Percentiles rank a stretch among this genome's conserved stretches.
These are phyloP conservation scores for Phellinidium pouzarii DNA, from an alignment of 1,284 basidiomycete species.

Conservation along the genomic window DNA sequence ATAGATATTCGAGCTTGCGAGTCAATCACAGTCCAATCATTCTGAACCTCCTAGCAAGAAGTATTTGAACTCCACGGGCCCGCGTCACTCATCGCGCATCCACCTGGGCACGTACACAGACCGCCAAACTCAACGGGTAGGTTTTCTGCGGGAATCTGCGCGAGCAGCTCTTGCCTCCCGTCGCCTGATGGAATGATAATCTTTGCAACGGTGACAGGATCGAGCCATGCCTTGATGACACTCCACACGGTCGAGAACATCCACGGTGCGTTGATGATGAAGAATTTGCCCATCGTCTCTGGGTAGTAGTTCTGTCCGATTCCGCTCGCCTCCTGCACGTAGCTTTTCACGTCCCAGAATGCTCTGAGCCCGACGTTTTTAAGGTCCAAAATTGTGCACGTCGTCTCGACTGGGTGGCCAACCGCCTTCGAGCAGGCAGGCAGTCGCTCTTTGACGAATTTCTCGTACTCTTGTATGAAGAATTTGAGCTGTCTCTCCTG, in stretches of 20 bases:
- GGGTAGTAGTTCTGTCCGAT: slow-evolving; percentile 93
- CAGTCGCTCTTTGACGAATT: slow-evolving; percentile 73
- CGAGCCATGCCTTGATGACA: slow-evolving; percentile 90
- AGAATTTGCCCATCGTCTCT: slow-evolving; percentile 95
- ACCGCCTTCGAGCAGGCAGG: slow-evolving; percentile 72
- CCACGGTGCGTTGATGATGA: slow-evolving; percentile 93
- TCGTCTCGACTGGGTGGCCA: slow-evolving; percentile 93
- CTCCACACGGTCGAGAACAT: slow-evolving; percentile 86
- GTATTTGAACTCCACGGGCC: slow-evolving; percentile 91
- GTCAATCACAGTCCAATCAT: too few relatives aligned
- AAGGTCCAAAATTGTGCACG: slow-evolving; percentile 96
- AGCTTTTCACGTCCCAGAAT: slow-evolving; percentile 92
- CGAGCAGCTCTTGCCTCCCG: slow-evolving; percentile 65
- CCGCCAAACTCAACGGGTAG: slow-evolving; percentile 87
- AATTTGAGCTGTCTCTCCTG: slow-evolving; percentile 86
- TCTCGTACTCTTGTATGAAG: slow-evolving; percentile 93
- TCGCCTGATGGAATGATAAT: slow-evolving; percentile 69
- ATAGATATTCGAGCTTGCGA: too few relatives aligned
- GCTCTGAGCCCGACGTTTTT: slow-evolving; percentile 73
- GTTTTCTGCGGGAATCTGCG: slow-evolving; percentile 80
- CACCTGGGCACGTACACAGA: slow-evolving; percentile 54
- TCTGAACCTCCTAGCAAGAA: too few relatives aligned
- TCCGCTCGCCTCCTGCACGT: slow-evolving; percentile 72
- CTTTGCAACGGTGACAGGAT: slow-evolving; percentile 91
- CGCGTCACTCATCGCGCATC: slow-evolving; percentile 85